A percentile compares a stretch with the other conserved stretches of the same genome.
These are phyloP conservation scores for Emericellopsis cladophorae DNA, from an alignment of 2,329 filamentous ascomycete genomes.

Conservation along the genomic window DNA sequence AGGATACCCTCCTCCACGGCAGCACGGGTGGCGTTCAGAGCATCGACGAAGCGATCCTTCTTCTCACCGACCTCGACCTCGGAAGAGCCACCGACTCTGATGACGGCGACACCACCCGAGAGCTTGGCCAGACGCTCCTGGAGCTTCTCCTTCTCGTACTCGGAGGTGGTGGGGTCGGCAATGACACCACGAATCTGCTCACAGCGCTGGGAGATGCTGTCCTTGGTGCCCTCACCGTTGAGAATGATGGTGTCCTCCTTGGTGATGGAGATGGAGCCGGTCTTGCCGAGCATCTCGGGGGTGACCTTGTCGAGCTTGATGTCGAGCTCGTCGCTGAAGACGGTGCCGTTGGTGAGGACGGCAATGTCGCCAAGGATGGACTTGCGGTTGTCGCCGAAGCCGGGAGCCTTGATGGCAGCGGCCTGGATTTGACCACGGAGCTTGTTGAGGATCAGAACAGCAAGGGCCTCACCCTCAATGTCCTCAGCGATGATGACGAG, in stretches of 20 bases:
- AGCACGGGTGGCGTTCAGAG: conserved; percentile 92
- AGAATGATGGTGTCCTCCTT: conserved; percentile 99
- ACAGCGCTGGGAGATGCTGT: conserved; percentile 84
- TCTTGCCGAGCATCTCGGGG: conserved; percentile 88
- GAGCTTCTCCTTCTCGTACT: conserved; percentile 99
- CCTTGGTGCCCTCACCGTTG: conserved; percentile 94
- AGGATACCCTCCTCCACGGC: conserved; percentile 99
- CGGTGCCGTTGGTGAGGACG: conserved; percentile 89
- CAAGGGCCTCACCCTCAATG: conserved; percentile 95
- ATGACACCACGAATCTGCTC: conserved; percentile 99
- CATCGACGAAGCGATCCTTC: conserved; percentile 99
- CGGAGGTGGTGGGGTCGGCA: conserved; percentile 82
- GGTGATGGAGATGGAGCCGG: conserved; percentile 97
- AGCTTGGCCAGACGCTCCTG: conserved; percentile 99
- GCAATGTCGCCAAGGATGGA: conserved; percentile 95
- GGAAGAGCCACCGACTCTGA: conserved; percentile 95
- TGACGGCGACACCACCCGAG: conserved; percentile 96
- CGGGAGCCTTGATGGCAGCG: conserved; percentile 94
- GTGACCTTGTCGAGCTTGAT: conserved; percentile 99
- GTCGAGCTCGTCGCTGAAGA: conserved; percentile 97
- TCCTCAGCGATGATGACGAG: conserved; percentile 98
- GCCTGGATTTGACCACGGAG: conserved; percentile 98
- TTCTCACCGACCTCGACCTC: conserved; percentile 99
- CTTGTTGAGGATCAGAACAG: conserved; percentile 99
- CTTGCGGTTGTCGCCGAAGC: conserved; percentile 99